These are phyloP conservation scores for Penicillium taxi DNA, from an alignment of 495 filamentous ascomycete genomes.

Conservation along the genomic window DNA sequence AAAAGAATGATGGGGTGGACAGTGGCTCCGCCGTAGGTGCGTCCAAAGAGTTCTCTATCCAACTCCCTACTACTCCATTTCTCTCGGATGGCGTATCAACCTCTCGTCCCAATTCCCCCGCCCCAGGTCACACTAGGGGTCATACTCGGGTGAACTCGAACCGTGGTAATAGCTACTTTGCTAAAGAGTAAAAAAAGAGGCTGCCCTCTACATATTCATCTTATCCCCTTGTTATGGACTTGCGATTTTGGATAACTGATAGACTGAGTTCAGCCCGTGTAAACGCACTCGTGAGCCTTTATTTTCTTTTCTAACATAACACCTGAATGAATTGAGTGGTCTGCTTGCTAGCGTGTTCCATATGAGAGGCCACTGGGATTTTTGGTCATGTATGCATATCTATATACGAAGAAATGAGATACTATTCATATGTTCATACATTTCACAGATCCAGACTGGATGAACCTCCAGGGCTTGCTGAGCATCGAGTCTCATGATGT, in stretches of 20 bases:
- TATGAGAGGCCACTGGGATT: conserved; percentile 2
- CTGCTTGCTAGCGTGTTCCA: conserved; percentile 8
- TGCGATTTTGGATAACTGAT: conserved; percentile 17
- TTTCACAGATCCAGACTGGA: neutral
- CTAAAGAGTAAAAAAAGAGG: conserved; percentile 17
- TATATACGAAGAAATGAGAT: conserved; percentile 25
- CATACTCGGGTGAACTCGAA: conserved; percentile 39
- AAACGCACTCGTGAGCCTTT: neutral
- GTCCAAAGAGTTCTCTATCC: conserved; percentile 44
- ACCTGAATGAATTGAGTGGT: conserved; percentile 2
- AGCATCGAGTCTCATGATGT: no score
- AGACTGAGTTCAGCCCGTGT: conserved; percentile 6
- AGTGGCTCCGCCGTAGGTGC: conserved; percentile 38
- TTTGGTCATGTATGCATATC: conserved; percentile 24
- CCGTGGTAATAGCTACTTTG: conserved; percentile 30
- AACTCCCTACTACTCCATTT: conserved; percentile 43
- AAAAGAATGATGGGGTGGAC: conserved; percentile 50
- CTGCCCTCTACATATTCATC: neutral
- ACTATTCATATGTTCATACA: conserved; percentile 10
- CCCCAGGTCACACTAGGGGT: conserved; percentile 43
- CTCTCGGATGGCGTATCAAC: conserved; percentile 50
- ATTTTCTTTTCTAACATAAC: conserved; percentile 7
- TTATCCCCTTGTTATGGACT: conserved; percentile 1
- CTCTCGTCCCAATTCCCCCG: conserved; percentile 59
- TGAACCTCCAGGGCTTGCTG: neutral